A percentile compares a stretch with the other conserved stretches of the same genome.
Conservation (phyloP, 129 eudicot species). For the Smallanthus sonchifolius region DNA sequence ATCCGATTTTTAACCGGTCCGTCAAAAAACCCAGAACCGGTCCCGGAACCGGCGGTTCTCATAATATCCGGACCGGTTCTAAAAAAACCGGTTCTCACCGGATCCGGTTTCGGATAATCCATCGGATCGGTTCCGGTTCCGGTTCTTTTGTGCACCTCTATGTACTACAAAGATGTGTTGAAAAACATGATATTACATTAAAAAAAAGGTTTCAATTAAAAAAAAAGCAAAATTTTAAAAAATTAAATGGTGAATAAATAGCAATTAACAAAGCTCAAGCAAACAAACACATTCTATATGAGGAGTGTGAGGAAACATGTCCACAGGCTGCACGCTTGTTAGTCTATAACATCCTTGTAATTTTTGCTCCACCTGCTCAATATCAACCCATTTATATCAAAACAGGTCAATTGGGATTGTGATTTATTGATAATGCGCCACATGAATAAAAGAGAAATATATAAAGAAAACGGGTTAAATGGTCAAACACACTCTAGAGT, state of each 20-base stretch:
- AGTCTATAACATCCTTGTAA: conserved; percentile 73
- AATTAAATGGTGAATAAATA: background rate
- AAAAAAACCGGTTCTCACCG: too few relatives aligned
- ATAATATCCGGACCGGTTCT: too few relatives aligned
- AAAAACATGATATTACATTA: background rate
- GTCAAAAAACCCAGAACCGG: too few relatives aligned
- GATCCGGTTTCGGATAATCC: too few relatives aligned
- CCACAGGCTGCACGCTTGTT: conserved; percentile 79
- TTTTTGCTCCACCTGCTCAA: conserved; percentile 57
- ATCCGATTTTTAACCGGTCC: too few relatives aligned
- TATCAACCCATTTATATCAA: background rate
- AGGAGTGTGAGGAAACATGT: conserved; percentile 98
- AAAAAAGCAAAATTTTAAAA: background rate
- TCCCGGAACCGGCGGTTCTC: too few relatives aligned
- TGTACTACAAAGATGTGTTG: background rate
- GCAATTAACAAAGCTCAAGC: conserved; percentile 48
- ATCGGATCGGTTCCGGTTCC: too few relatives aligned
- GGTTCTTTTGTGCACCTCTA: too few relatives aligned
- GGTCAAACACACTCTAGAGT: background rate
- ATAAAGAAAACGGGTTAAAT: background rate
- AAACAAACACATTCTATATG: conserved; percentile 90
- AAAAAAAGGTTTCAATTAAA: background rate
- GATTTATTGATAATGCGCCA: background rate
- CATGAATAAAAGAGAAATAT: background rate
- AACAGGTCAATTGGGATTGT: background rate